A percentile compares a stretch with the other conserved stretches of the same genome.
Evolutionary conservation across 352 stramenopile species (phyloP).

Genomic region (Hyaloperonospora arabidopsidis): DNA sequence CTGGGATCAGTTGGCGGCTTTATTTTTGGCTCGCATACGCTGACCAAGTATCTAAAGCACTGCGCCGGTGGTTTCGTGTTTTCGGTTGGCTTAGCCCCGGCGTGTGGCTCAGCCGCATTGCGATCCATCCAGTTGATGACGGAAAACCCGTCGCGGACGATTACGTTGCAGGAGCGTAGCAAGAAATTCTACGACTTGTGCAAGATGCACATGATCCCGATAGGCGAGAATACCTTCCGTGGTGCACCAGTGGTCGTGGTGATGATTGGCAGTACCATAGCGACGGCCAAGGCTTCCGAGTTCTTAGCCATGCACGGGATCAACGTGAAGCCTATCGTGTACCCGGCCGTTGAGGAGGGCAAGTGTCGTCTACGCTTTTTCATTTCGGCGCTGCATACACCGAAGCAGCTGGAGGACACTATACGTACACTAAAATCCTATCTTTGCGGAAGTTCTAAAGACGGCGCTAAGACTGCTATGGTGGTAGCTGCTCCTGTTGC

Average conservation of each 20-base stretch:
- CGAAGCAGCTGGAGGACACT: constrained; percentile 56
- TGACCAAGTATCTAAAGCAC: constrained; percentile 62
- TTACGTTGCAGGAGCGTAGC: constrained; percentile 56
- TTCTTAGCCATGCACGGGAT: constrained; percentile 46
- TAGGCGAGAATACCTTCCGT: constrained; percentile 53
- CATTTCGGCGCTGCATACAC: constrained; percentile 69
- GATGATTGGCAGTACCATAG: constrained; percentile 70
- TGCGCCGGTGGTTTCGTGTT: constrained; percentile 70
- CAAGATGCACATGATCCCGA: constrained; percentile 49
- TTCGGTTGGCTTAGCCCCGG: constrained; percentile 61
- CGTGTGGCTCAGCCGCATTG: constrained; percentile 57
- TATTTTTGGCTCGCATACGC: constrained; percentile 40
- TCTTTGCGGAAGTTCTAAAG: constrained; percentile 16
- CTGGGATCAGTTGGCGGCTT: constrained; percentile 62
- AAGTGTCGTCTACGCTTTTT: constrained; percentile 83
- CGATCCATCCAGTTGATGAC: constrained; percentile 67
- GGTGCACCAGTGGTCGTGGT: constrained; percentile 75
- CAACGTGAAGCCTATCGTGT: constrained; percentile 83
- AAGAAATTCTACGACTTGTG: constrained; percentile 74
- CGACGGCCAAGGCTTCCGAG: constrained; percentile 65
- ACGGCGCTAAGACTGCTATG: not conserved
- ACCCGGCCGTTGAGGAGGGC: constrained; percentile 77
- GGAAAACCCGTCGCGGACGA: constrained; percentile 44
- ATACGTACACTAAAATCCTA: constrained; percentile 38
- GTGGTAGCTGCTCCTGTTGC: too few species aligned